phyloP scores from a whole-genome alignment of 768 basidiomycete genomes.

The Podaxis rugospora region DNA sequence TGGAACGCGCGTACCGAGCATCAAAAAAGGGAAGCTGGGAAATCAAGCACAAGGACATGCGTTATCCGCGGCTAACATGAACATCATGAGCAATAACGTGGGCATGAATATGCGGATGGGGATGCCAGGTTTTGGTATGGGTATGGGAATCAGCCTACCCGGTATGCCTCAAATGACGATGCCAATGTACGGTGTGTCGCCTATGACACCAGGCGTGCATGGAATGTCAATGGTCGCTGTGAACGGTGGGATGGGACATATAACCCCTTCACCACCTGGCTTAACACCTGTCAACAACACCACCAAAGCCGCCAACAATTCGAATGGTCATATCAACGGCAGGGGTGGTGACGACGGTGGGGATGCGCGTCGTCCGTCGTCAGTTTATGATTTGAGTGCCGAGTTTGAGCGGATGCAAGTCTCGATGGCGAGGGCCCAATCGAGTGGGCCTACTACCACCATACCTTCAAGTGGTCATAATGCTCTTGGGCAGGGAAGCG shows the following conservation, averaged over 20 bases:
- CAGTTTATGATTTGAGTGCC: constrained; percentile 30
- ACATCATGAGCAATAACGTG: constrained; percentile 8
- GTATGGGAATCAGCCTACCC: constrained; percentile 10
- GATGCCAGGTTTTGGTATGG: neutral
- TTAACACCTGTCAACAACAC: neutral
- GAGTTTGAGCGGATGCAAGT: constrained; percentile 39
- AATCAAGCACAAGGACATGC: neutral
- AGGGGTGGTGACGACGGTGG: neutral
- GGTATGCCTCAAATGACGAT: constrained; percentile 13
- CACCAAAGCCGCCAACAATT: neutral
- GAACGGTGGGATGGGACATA: neutral
- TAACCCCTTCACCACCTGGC: neutral
- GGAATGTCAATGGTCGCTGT: constrained; percentile 2
- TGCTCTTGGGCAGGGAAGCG: neutral
- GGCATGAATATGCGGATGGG: constrained; percentile 12
- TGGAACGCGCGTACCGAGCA: constrained; percentile 30
- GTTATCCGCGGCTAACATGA: constrained; percentile 5
- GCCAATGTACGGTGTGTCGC: constrained; percentile 15
- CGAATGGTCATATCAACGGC: neutral
- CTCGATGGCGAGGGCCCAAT: constrained; percentile 6
- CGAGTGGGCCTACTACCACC: neutral
- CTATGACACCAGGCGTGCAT: neutral
- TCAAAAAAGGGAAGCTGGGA: constrained; percentile 24
- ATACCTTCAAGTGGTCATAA: neutral
- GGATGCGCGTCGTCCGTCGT: constrained; percentile 16